Conservation (phyloP, 352 stramenopile genomes). For the Phytophthora tentaculata region DNA sequence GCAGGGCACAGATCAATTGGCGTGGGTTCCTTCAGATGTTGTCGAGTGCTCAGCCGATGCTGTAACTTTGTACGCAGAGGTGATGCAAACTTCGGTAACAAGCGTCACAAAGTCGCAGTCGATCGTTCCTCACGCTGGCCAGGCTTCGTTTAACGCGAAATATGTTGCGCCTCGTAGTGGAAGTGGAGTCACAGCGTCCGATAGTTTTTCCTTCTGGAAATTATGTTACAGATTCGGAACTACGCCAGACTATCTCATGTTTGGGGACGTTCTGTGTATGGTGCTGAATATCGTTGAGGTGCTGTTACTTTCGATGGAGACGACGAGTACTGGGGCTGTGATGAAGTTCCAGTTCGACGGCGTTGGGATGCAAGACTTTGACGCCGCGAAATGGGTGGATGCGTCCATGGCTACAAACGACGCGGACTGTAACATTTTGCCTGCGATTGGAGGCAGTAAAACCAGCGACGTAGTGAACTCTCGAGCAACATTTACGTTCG, state of each 20-base stretch:
- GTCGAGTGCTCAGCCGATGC: slow-evolving; percentile 42
- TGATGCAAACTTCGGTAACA: slow-evolving; percentile 52
- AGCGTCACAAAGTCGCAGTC: slow-evolving; percentile 38
- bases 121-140: slow-evolving; percentile 42
- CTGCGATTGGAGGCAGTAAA: slow-evolving; percentile 47
- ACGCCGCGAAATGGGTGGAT: slow-evolving; percentile 64
- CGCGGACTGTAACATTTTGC: slow-evolving; percentile 47
- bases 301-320: slow-evolving; percentile 36
- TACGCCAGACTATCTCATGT: slow-evolving; percentile 58
- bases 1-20: slow-evolving; percentile 58
- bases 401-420: slow-evolving; percentile 31
- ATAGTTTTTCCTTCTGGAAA: slow-evolving; percentile 62
- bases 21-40: slow-evolving; percentile 62
- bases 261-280: slow-evolving; percentile 62
- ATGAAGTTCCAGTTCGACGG: slow-evolving; percentile 73
- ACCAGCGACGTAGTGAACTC: slow-evolving; percentile 42
- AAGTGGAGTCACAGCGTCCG: slow-evolving; percentile 6
- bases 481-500: slow-evolving; percentile 52
- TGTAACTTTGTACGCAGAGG: slow-evolving; percentile 34
- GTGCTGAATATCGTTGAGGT: slow-evolving; percentile 63
- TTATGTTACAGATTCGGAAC: slow-evolving; percentile 76
- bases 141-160: slow-evolving; percentile 39
- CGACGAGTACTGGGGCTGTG: slow-evolving; percentile 41
- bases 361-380: slow-evolving; percentile 65
- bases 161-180: slow-evolving; percentile 42